Evolutionary conservation across 805 yeast genomes (phyloP), one percentile per base, ranked within the genome.

Genomic region (Myxozyma udenii): DNA sequence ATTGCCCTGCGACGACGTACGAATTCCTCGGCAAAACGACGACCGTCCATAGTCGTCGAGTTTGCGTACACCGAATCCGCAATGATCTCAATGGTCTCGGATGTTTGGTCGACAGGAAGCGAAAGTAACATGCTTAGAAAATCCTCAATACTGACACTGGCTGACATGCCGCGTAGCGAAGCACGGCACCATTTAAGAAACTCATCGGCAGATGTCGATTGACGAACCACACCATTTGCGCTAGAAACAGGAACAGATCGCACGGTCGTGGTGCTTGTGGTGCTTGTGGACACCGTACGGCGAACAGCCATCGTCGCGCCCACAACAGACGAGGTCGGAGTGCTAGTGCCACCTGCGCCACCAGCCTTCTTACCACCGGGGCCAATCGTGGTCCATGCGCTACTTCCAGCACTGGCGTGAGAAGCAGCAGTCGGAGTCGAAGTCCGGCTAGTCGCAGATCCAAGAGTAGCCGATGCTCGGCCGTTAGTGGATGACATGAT

Each of bases 21-120:
- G 67, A 93, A 93, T 65, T 93, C 98, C 50, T 78, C 79, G 0
- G 98, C 96, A 73, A 90, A 91, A 60, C 95, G 77, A 66, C 96
- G 82, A 22, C 98, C 98, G 67, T 93, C 96, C 85, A 91, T 83
- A 1, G 90, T 84, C 2, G 90, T 78, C 37, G 95, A 85, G 54
- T 88, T 85, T 23, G 93, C 82, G 71, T 88, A 89, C 52, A 91
- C 81, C 11, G 96, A 87, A 64, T 91, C 98, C 1, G 95, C 84
- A 65, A 91, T 89, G 66, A 91, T 86, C 66, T 84, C 95, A 44
- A 77, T 74, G 0, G 95, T 80, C 61, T 88, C 96, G 4, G 75
- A 62, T 36, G 82, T 79, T n/a, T 46, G 41, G 18, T 46, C 48
- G n/a, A 78, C 70, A 32, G 97, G 96, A 56, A 91, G 77, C 55